Evolutionary conservation across 176 grass and related monocot genomes (phyloP).

Genomic region (Rhipidocladum racemiflorum): DNA sequence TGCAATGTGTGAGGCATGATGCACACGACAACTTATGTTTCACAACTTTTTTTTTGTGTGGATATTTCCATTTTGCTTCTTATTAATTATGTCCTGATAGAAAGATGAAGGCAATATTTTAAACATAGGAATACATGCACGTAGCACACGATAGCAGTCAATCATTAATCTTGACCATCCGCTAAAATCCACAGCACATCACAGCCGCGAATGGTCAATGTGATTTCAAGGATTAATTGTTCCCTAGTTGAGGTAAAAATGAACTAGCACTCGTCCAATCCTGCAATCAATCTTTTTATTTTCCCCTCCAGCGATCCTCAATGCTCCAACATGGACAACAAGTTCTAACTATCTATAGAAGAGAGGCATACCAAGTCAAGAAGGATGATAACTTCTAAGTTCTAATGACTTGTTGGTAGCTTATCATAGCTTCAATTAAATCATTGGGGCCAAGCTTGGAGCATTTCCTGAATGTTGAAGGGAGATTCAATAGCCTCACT

Average conservation of each 20-base stretch:
- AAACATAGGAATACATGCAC: neutral
- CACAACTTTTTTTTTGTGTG: neutral
- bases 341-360: neutral
- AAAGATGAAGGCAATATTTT: neutral
- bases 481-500: too few relatives aligned
- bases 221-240: neutral
- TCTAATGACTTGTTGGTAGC: neutral
- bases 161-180: neutral
- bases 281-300: too few relatives aligned
- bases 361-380: neutral
- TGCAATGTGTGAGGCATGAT: neutral
- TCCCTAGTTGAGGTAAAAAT: neutral
- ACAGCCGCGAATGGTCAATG: neutral
- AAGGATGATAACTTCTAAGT: neutral
- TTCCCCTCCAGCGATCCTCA: too few relatives aligned
- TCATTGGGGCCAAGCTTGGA: too few relatives aligned
- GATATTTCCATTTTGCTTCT: neutral
- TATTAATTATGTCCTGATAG: neutral
- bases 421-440: too few relatives aligned
- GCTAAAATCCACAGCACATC: neutral
- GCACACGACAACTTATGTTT: neutral
- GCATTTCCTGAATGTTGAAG: too few relatives aligned
- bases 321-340: too few relatives aligned
- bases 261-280: neutral
- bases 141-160: neutral